Conservation (phyloP, 345 rosid species). For the Brassica cretica region DNA sequence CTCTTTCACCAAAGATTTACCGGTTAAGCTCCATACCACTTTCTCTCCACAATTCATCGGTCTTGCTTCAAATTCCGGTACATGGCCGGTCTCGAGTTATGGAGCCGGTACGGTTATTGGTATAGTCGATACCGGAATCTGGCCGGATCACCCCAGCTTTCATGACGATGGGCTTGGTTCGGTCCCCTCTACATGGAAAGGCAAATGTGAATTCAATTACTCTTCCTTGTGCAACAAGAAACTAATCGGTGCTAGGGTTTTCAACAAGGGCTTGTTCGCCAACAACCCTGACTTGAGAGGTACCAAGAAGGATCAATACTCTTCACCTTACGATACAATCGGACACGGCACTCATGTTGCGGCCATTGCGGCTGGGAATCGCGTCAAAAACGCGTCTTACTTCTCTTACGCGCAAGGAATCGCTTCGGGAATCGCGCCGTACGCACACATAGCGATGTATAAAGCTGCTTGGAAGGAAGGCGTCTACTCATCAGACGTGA, state of each 20-base stretch:
- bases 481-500: slow-evolving; percentile 47
- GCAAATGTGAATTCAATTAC: slow-evolving; percentile 47
- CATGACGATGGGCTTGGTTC: slow-evolving; percentile 34
- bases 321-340: slow-evolving; percentile 38
- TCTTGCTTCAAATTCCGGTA: slow-evolving; percentile 25
- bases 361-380: slow-evolving; percentile 51
- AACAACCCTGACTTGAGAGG: slow-evolving; percentile 31
- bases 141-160: slow-evolving; percentile 46
- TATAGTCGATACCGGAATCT: slow-evolving; percentile 46
- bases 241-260: slow-evolving; percentile 48
- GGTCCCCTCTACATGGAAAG: slow-evolving; percentile 47
- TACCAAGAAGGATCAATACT: slow-evolving; percentile 14
- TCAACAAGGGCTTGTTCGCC: slow-evolving; percentile 40
- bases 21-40: slow-evolving; percentile 38
- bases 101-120: slow-evolving; percentile 42
- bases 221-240: slow-evolving; percentile 49
- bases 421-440: slow-evolving; percentile 50
- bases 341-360: slow-evolving; percentile 64
- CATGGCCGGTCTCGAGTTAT: slow-evolving; percentile 38
- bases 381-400: slow-evolving; percentile 42
- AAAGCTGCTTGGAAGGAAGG: slow-evolving; percentile 52
- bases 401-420: slow-evolving; percentile 50
- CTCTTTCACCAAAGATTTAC: slow-evolving; percentile 36
- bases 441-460: slow-evolving; percentile 44
- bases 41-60: slow-evolving; percentile 38